Evolutionary conservation across 192 early-diverging fungal species (phyloP), one percentile per base, ranked within the genome.

Genomic region (Coemansia pectinata): DNA sequence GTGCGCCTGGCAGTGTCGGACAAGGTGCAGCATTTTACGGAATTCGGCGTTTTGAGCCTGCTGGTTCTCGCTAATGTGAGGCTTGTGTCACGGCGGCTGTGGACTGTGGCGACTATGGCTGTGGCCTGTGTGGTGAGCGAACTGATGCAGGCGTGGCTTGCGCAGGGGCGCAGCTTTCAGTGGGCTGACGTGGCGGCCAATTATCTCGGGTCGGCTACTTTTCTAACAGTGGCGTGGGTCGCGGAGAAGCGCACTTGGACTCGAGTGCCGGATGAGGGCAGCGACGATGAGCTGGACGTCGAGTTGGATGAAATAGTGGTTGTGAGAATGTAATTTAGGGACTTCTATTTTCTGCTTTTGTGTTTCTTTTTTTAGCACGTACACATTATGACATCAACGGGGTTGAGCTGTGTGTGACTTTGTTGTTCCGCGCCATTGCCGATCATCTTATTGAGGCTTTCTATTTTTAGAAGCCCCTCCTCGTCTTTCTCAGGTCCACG

Each of bases 261-360:
- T 72, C n/a, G 45, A 5, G 38, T n/a, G 41, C 68, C 69, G 25
- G 47, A 42, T 17, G 74, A 63, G 66, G 77, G 70, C 9, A 31
- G 55, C 15, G 66, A 40, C 2, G 69, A 72, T 33, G 79, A 75
- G 25, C 63, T 81, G 33, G 79, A 73, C 38, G 62, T 81, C n/a
- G 79, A 81, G 74, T 67, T 81, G 44, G 74, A 81, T 65, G 79
- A 81, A 7, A 81, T 76, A 53, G 59, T 81, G 44, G 79, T 70
- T n/a, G 63, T 21, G 34, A 38, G 19, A 5, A 25, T 10, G 34
- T 25, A 45, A 17, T 45, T 45, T 45, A 14, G 19, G 47, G 40
- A 2, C 1, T 19, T 27, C 27, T 27, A 27, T 27, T 27, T 27
- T 27, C 27, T 27, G 2, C 1, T 27, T 27, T 63, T 65, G 14